Base-by-base conservation (phyloP, 139 green algal genomes). In the Asterochloris sp. region DNA sequence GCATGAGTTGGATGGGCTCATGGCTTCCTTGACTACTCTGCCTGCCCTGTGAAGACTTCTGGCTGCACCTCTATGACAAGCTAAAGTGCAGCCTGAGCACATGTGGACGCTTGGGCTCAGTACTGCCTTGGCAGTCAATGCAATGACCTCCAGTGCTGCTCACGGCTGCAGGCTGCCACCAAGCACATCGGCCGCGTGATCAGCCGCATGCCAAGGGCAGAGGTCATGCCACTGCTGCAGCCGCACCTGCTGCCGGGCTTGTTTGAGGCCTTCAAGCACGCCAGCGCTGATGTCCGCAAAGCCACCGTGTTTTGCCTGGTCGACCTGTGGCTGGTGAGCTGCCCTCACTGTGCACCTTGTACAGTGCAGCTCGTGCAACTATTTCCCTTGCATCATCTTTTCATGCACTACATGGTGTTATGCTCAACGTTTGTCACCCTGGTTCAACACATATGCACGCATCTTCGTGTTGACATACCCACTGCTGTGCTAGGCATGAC, bases 251-350 rank as follows among this genome's bases (percentile, higher is more conserved):
- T 94, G 85, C 92, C 91, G 21, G 82, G 86, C 38, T 84, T 95
- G 21, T 90, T 92, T 79, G 74, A 85, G 11, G 82, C 90, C 16
- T 94, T 93, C 82, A 47, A 80, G 24, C 89, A 89, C 62, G 76
- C 85, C 11, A 75, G 82, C 8, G 85, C 91, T 14, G 91, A 96
- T 73, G 88, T 96, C 74, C 87, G 92, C 76, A 94, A 94, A 73
- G 87, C 88, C 1, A 85, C 86, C 9, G 81, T 91, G 28, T 87
- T 94, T 82, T 91, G 83, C 74, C 83, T 94, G 13, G 89, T 94
- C 26, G 85, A 88, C 26, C 80, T 94, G 63, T 91, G 88, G 86
- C 62, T 76, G 63, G 83, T 83, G 62, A n/a, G 80, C 16, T n/a
- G 60, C 21, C 16, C 24, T 29, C 11, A 28, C 12, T 19, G 54